A percentile compares a stretch with the other conserved stretches of the same genome.
Conservation (phyloP, 208 protist genomes). For the Tritrichomonas musculus region DNA sequence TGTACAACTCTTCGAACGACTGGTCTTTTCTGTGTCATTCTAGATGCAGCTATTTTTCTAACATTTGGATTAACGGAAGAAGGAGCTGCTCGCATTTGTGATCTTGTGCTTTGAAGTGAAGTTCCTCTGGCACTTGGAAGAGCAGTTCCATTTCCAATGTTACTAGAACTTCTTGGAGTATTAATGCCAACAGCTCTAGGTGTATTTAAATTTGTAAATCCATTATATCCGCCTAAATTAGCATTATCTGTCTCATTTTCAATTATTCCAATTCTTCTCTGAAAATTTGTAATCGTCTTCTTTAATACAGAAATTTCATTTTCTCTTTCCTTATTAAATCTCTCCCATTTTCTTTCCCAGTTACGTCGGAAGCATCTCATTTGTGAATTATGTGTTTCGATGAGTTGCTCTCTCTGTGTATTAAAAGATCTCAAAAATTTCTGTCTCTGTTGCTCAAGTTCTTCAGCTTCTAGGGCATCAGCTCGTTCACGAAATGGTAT, state of each 20-base stretch:
- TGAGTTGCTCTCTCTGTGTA: neutral
- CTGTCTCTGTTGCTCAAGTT: neutral
- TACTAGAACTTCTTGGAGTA: neutral
- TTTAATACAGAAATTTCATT: neutral
- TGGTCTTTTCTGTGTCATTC: neutral
- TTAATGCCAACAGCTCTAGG: neutral
- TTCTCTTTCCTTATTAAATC: neutral
- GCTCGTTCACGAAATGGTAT: neutral
- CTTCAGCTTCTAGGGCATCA: neutral
- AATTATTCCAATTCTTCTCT: neutral
- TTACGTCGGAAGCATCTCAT: neutral
- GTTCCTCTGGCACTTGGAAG: no score
- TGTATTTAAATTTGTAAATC: neutral
- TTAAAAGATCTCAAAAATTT: neutral
- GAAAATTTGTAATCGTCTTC: neutral
- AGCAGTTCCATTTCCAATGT: neutral
- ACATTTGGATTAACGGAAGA: neutral
- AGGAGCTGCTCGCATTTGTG: neutral
- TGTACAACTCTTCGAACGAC: no score
- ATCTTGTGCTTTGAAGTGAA: neutral
- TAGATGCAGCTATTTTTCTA: neutral
- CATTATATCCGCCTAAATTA: no score
- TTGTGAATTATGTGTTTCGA: slow-evolving; percentile 1
- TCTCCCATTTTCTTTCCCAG: neutral
- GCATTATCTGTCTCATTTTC: neutral